Conservation (phyloP, 495 filamentous ascomycete species). For the Xylaria flabelliformis region DNA sequence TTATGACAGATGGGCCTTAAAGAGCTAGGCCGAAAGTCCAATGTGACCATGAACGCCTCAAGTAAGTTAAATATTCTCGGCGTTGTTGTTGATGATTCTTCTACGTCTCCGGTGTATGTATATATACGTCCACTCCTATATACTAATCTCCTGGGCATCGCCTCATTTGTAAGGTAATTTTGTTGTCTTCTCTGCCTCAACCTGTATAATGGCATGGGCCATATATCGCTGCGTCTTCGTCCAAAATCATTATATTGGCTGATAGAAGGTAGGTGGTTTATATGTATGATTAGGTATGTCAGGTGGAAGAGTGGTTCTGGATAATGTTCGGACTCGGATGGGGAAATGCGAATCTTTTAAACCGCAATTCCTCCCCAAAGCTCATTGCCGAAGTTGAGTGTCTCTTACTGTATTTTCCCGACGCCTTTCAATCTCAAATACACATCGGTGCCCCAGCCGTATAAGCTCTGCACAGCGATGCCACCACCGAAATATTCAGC, state of each 20-base stretch:
- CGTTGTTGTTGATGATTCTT: no score
- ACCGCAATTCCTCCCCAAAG: background rate
- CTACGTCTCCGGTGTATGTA: background rate
- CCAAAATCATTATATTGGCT: background rate
- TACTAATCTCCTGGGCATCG: background rate
- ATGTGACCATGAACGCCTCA: background rate
- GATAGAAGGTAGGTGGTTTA: background rate
- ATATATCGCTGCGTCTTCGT: background rate
- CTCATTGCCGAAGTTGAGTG: background rate
- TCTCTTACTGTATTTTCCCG: constrained; percentile 59
- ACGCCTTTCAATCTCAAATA: constrained; percentile 81
- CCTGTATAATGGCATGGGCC: background rate
- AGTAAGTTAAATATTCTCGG: background rate
- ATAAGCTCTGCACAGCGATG: constrained; percentile 91
- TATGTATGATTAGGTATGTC: background rate
- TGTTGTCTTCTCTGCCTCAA: background rate
- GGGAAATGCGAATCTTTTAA: background rate
- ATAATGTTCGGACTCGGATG: background rate
- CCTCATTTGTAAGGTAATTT: background rate
- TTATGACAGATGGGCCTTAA: background rate
- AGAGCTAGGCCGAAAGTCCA: background rate
- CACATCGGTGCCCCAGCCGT: constrained; percentile 83
- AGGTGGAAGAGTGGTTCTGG: background rate
- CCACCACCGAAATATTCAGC: constrained; percentile 98
- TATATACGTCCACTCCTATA: constrained; percentile 7